A percentile compares a stretch with the other conserved stretches of the same genome.
These are phyloP conservation scores for Termitomyces sp. DNA, from an alignment of 1,284 basidiomycete genomes.

Conservation along the genomic window DNA sequence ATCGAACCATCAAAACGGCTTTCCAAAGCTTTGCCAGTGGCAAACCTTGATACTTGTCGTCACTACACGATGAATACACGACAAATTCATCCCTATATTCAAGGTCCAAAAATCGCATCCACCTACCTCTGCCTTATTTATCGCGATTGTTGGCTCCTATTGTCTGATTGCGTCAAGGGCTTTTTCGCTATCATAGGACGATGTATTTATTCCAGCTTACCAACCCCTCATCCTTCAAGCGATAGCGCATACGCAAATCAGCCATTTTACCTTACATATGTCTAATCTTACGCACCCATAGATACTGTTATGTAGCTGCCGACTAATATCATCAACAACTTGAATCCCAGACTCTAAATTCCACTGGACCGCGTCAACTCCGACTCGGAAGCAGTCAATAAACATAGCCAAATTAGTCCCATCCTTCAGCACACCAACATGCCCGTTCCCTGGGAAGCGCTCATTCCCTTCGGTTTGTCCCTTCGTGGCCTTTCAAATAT, in stretches of 20 bases:
- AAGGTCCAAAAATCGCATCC: no score
- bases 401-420: slow-evolving; percentile 14
- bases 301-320: no score
- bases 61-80: no score
- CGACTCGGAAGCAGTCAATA: slow-evolving; percentile 5
- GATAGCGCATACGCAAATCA: background rate
- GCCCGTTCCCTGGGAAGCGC: slow-evolving; percentile 93
- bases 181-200: no score
- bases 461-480: slow-evolving; percentile 81
- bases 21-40: background rate
- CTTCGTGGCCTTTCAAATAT: slow-evolving; percentile 5
- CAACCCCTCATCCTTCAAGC: background rate
- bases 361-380: no score
- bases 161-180: no score
- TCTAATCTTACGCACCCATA: background rate
- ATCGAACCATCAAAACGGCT: background rate
- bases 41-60: background rate
- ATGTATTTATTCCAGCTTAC: no score
- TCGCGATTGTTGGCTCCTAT: no score
- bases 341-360: no score
- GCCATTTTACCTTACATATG: background rate
- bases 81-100: no score
- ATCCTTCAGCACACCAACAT: slow-evolving; percentile 37
- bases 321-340: no score
- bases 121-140: no score